Conservation (phyloP, 257 asterid species). For the Solanum bulbocastanum region DNA sequence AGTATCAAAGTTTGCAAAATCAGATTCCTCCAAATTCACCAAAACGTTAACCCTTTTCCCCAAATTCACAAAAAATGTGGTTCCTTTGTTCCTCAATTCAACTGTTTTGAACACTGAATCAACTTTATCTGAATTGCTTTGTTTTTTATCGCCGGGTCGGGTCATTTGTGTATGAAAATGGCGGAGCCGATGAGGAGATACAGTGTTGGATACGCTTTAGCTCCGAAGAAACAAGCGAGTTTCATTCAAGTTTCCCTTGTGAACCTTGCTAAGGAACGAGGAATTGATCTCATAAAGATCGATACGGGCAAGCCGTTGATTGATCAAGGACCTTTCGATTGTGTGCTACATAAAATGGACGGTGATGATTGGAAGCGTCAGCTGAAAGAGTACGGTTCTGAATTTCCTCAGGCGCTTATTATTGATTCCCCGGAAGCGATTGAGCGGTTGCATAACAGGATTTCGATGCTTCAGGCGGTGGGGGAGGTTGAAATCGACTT, state of each 20-base stretch:
- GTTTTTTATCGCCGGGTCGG: not conserved
- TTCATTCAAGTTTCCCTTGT: constrained; percentile 50
- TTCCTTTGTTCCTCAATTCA: not conserved
- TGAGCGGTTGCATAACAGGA: constrained; percentile 58
- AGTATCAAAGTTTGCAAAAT: not conserved
- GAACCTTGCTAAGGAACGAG: constrained; percentile 44
- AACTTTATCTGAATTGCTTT: not conserved
- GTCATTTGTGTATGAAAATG: not conserved
- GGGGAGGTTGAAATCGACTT: constrained; percentile 20
- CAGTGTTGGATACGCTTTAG: constrained; percentile 65
- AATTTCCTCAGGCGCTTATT: constrained; percentile 37
- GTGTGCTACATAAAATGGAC: constrained; percentile 54
- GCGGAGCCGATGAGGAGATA: constrained; percentile 33
- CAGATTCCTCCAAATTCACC: not conserved
- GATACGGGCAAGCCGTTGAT: constrained; percentile 39
- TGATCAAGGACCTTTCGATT: constrained; percentile 68
- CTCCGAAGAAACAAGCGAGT: constrained; percentile 61
- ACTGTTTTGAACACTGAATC: not conserved
- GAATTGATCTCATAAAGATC: constrained; percentile 60
- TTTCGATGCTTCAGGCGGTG: constrained; percentile 67
- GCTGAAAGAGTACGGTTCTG: constrained; percentile 31
- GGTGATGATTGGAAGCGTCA: constrained; percentile 54
- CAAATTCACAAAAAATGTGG: not conserved
- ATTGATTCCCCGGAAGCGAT: constrained; percentile 59
- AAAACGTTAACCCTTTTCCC: not conserved